phyloP scores from a whole-genome alignment of 2,329 filamentous ascomycete genomes.

The Nigrograna mackinnonii region DNA sequence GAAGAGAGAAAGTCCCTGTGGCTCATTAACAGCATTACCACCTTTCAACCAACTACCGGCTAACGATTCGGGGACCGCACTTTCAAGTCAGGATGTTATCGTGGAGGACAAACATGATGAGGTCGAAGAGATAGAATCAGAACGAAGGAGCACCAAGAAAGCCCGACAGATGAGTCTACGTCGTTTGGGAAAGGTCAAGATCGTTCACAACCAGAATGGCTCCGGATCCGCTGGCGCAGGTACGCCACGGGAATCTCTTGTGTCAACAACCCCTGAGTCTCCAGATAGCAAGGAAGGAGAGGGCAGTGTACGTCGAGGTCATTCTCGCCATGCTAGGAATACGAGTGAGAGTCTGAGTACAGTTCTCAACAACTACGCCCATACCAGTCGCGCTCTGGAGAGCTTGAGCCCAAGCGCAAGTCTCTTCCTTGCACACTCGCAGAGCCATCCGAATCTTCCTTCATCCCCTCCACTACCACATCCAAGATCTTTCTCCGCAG shows the following conservation, averaged over 20 bases:
- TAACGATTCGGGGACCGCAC: slow-evolving; percentile 10
- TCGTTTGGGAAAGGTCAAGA: slow-evolving; percentile 21
- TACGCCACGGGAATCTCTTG: background rate
- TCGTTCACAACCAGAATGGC: slow-evolving; percentile 14
- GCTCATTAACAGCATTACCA: slow-evolving; percentile 12
- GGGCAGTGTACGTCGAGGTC: no score
- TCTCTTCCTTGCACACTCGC: no score
- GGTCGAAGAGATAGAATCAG: background rate
- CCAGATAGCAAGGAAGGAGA: no score
- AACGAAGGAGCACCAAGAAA: slow-evolving; percentile 9
- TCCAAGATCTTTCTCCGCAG: slow-evolving; percentile 19
- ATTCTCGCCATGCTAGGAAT: slow-evolving; percentile 20
- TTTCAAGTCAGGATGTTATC: no score
- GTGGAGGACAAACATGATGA: no score
- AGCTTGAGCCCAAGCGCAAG: no score
- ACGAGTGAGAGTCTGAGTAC: slow-evolving; percentile 28
- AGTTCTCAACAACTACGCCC: slow-evolving; percentile 31
- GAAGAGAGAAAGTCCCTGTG: background rate
- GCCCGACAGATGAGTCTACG: slow-evolving; percentile 27
- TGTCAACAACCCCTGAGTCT: no score
- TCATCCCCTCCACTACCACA: slow-evolving; percentile 8
- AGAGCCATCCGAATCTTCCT: slow-evolving; percentile 18
- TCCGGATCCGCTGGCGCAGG: background rate
- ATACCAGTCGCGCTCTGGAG: slow-evolving; percentile 31
- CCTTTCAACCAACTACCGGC: slow-evolving; percentile 12